A percentile compares a stretch with the other conserved stretches of the same genome.
phyloP scores from a whole-genome alignment of 345 rosid genomes.

The Lagerstroemia speciosa region DNA sequence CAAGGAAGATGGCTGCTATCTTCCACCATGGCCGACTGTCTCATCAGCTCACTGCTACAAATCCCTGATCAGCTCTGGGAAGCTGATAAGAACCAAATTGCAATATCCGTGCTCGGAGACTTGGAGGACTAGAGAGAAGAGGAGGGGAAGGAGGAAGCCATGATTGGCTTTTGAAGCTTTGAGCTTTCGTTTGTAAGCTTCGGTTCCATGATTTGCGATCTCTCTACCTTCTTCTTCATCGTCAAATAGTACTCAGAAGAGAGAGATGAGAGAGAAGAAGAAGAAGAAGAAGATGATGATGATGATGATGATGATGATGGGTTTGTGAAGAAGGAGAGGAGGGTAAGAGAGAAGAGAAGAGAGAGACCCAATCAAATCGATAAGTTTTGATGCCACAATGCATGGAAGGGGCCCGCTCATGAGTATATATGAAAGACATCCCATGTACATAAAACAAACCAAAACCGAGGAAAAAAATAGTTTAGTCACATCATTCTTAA shows the following conservation, averaged over 20 bases:
- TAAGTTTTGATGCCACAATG: constrained; percentile 4
- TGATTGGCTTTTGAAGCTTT: background rate
- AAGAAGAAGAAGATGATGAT: background rate
- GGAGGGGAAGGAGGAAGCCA: background rate
- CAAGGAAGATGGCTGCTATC: constrained; percentile 4
- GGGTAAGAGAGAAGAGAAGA: constrained; percentile 1
- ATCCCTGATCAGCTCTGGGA: background rate
- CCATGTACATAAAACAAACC: background rate
- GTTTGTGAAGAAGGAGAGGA: background rate
- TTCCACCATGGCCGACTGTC: constrained; percentile 5
- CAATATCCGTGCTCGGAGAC: background rate
- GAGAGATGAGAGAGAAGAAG: background rate
- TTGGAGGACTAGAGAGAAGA: background rate
- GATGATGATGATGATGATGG: no score
- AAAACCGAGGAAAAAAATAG: background rate
- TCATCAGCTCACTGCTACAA: background rate
- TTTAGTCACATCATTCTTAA: no score
- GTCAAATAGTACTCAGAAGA: background rate
- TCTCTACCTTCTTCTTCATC: background rate
- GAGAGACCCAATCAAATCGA: constrained; percentile 6
- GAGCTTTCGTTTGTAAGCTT: constrained; percentile 9
- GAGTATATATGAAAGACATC: constrained; percentile 5
- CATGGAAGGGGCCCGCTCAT: constrained; percentile 3
- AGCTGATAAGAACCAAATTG: background rate
- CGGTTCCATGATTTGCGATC: background rate